These are phyloP conservation scores for Rhynchosporium secalis DNA, from an alignment of 2,329 filamentous ascomycete genomes.

Conservation along the genomic window DNA sequence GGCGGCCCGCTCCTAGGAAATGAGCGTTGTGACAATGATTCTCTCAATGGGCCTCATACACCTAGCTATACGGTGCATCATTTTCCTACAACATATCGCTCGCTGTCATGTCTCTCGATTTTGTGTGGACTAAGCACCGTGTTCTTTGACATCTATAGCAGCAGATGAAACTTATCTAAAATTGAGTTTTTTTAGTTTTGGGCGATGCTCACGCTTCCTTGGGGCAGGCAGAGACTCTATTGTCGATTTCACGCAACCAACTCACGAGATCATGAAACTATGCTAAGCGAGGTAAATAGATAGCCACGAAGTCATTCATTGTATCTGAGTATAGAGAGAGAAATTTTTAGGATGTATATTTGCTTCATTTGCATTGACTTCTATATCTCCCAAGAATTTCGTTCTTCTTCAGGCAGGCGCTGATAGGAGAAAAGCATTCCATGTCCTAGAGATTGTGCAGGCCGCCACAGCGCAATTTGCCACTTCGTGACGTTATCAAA, in stretches of 20 bases:
- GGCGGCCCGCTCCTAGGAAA: background rate
- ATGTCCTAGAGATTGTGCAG: background rate
- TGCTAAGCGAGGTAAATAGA: background rate
- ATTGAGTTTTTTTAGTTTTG: no score
- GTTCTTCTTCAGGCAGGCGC: no score
- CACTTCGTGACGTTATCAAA: background rate
- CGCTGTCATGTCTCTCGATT: no score
- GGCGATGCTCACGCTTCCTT: no score
- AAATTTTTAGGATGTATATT: no score
- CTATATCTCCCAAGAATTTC: background rate
- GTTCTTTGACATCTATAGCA: no score
- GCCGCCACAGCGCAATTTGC: background rate
- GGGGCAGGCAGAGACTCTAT: no score
- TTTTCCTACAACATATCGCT: background rate
- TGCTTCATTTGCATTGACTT: no score
- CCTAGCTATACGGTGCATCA: background rate
- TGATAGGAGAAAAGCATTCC: background rate
- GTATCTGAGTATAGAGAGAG: background rate
- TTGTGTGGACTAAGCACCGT: no score
- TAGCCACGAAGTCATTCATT: background rate
- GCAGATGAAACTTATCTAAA: no score
- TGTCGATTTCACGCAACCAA: no score
- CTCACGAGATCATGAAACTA: no score
- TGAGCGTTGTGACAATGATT: background rate
- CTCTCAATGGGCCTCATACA: background rate